These are phyloP conservation scores for Xylaria sp. DNA, from an alignment of 2,329 filamentous ascomycete genomes.

Conservation along the genomic window DNA sequence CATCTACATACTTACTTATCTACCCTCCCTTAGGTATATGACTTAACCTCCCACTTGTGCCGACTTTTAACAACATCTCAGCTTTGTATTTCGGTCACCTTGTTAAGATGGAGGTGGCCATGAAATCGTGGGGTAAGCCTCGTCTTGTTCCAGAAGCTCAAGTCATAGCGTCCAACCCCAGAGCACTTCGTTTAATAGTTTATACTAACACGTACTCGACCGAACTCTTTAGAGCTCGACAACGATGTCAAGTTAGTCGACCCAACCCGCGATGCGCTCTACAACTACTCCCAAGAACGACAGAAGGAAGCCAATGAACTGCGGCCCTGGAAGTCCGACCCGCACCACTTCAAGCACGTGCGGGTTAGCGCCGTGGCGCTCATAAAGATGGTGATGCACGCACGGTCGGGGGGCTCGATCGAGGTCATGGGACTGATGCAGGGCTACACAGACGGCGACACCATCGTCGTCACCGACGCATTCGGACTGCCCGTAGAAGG, in stretches of 20 bases:
- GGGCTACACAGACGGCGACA: slow-evolving; percentile 85
- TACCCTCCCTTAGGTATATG: neutral
- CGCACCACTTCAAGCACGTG: slow-evolving; percentile 90
- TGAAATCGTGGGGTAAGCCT: slow-evolving; percentile 69
- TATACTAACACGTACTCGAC: slow-evolving; percentile 23
- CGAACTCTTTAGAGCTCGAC: slow-evolving; percentile 75
- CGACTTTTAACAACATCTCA: slow-evolving; percentile 24
- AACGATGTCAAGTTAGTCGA: slow-evolving; percentile 88
- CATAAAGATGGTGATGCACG: slow-evolving; percentile 99
- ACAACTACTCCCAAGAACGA: slow-evolving; percentile 77
- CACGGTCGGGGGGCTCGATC: slow-evolving; percentile 88
- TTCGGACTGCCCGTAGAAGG: slow-evolving; percentile 95
- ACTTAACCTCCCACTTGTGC: slow-evolving; percentile 23
- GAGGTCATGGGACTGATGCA: slow-evolving; percentile 99
- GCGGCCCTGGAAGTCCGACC: slow-evolving; percentile 81
- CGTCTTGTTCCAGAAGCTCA: slow-evolving; percentile 16
- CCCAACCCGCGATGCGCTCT: slow-evolving; percentile 87
- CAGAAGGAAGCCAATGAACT: slow-evolving; percentile 73
- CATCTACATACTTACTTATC: too few relatives aligned
- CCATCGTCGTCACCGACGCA: slow-evolving; percentile 92
- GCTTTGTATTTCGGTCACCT: slow-evolving; percentile 14
- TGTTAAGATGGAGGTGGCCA: slow-evolving; percentile 63
- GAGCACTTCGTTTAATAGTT: slow-evolving; percentile 21
- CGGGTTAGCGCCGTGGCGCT: slow-evolving; percentile 93
- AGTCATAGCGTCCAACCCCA: slow-evolving; percentile 20